A percentile compares a stretch with the other conserved stretches of the same genome.
Evolutionary conservation across 1,284 basidiomycete species (phyloP).

Genomic region (Ustilago cynodontis): DNA sequence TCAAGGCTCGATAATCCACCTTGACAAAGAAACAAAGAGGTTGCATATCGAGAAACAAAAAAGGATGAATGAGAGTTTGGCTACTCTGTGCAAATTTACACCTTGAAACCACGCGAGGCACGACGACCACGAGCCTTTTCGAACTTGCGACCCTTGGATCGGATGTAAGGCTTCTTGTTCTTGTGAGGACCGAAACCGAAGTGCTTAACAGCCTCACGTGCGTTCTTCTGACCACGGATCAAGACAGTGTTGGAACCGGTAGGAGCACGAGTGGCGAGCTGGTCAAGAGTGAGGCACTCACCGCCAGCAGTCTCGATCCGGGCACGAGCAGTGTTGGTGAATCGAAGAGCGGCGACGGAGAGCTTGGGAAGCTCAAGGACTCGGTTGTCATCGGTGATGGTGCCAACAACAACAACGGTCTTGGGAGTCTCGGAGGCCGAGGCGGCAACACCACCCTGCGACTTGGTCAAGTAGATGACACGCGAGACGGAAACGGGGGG

Average conservation of each 20-base stretch:
- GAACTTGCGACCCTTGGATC: slow-evolving; percentile 93
- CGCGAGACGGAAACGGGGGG: slow-evolving; percentile 83
- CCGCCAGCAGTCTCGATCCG: slow-evolving; percentile 96
- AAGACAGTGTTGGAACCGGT: slow-evolving; percentile 96
- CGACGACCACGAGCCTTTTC: slow-evolving; percentile 74
- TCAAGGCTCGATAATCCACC: neutral
- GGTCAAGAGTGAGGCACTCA: slow-evolving; percentile 94
- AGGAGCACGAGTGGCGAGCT: slow-evolving; percentile 92
- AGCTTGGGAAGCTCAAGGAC: slow-evolving; percentile 88
- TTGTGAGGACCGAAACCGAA: slow-evolving; percentile 75
- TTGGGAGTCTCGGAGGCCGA: slow-evolving; percentile 73
- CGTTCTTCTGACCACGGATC: slow-evolving; percentile 89
- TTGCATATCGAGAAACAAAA: slow-evolving; percentile 5
- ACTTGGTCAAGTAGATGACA: slow-evolving; percentile 67
- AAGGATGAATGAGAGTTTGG: neutral
- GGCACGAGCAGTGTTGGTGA: slow-evolving; percentile 91
- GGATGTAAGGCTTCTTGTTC: slow-evolving; percentile 92
- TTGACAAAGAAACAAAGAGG: neutral
- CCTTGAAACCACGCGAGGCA: slow-evolving; percentile 71
- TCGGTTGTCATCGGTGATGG: slow-evolving; percentile 96
- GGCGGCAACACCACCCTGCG: slow-evolving; percentile 66
- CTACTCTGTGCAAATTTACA: slow-evolving; percentile 48
- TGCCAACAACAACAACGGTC: slow-evolving; percentile 89
- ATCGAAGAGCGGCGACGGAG: slow-evolving; percentile 91
- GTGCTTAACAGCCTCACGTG: slow-evolving; percentile 94